A percentile compares a stretch with the other conserved stretches of the same genome.
Evolutionary conservation across 441 rosid species (phyloP).

Genomic region (Sinapis alba): DNA sequence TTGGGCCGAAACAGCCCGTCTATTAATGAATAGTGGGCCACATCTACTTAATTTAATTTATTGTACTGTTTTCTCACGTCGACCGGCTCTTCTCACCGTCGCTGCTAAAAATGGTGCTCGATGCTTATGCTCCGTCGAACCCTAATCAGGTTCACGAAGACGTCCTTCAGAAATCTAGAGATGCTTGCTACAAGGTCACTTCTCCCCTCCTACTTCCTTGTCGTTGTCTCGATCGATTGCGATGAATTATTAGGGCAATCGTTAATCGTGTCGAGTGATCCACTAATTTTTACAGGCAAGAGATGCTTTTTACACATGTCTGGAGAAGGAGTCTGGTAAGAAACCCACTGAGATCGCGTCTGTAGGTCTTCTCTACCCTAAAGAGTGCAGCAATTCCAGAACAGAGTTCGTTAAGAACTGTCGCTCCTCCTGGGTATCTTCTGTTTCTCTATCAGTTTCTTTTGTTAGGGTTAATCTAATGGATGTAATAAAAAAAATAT

Average conservation of each 20-base stretch:
- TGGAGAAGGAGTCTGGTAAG: constrained; percentile 68
- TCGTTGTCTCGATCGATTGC: not conserved
- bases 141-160: constrained; percentile 54
- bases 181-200: constrained; percentile 63
- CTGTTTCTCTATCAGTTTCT: not conserved
- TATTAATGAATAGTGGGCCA: not conserved
- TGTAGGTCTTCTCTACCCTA: constrained; percentile 75
- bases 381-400: constrained; percentile 59
- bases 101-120: constrained; percentile 39
- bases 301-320: constrained; percentile 68
- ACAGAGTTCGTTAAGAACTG: constrained; percentile 57
- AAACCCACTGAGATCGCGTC: constrained; percentile 72
- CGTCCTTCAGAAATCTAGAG: constrained; percentile 60
- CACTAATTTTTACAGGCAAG: constrained; percentile 49
- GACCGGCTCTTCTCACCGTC: not conserved
- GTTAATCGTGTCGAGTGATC: not conserved
- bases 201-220: not conserved
- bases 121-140: constrained; percentile 47
- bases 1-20: constrained; percentile 1
- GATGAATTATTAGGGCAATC: not conserved
- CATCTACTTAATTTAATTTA: not conserved
- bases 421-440: constrained; percentile 75
- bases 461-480: not conserved
- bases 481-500: not conserved
- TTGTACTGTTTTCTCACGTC: not conserved